Base-by-base conservation (phyloP, 805 yeast species). In the Kregervanrija delftensis region DNA sequence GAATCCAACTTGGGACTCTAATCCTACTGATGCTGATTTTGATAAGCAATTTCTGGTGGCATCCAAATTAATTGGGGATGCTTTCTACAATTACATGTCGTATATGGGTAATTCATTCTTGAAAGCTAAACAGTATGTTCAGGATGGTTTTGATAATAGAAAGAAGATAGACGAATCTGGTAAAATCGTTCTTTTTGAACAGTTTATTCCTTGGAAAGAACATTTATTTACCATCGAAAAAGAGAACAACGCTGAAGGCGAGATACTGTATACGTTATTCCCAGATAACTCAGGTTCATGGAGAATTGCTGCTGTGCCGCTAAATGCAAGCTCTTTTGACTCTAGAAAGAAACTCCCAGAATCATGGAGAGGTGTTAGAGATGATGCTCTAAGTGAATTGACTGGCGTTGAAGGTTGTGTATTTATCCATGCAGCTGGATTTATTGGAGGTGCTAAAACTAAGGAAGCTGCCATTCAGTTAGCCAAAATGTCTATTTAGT, bases 361-460 rank as follows among this genome's bases (percentile, higher is more conserved):
- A 63, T 75, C 79, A 14, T 86, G 96, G 88, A 79, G 99, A 70
- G 99, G 99, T n/a, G 68, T 90, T 39, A 80, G 99, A 61, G 99
- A 93, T 61, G 91, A 86, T 30, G 85, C 72, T 35, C 73, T 93
- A 54, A 77, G 85, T 53, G 70, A 79, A 52, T 68, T 74, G 53
- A 71, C 88, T 33, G 96, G 95, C n/a, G 77, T 93, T 44, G 80
- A 77, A 31, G 96, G 86, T 8, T 86, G 96, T 61, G 79, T 90
- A 15, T 93, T 93, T 60, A 80, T 93, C 46, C 99, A 93, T 57
- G 96, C 98, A 37, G 86, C 96, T 36, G 98, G 99, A 0, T 93
- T 93, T 66, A 93, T 93, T 58, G 99, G 99, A 38, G 99, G 99
- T 43, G 87, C 91, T 45, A 73, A 80, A 58, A 75, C 95, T 17